These are phyloP conservation scores for Sabuloglossum arenarium DNA, from an alignment of 495 filamentous ascomycete genomes.

Conservation along the genomic window DNA sequence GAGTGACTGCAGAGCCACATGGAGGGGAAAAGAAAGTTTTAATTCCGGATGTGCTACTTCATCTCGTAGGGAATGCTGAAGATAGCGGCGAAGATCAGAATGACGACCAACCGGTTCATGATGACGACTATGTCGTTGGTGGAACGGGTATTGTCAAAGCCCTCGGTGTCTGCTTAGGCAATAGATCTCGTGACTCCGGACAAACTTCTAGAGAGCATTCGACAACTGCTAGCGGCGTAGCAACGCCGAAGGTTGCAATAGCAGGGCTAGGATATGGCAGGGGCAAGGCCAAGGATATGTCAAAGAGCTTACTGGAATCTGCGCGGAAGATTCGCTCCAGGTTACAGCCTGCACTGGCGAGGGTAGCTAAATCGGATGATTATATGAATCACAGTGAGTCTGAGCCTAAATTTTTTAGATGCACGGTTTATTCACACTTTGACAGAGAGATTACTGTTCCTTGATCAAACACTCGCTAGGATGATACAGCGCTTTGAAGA, in stretches of 20 bases:
- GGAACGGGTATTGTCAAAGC: slow-evolving; percentile 92
- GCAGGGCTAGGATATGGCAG: slow-evolving; percentile 23
- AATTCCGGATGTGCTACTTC: slow-evolving; percentile 32
- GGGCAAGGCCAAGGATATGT: slow-evolving; percentile 75
- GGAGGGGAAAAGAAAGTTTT: slow-evolving; percentile 19
- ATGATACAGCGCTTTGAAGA: slow-evolving; percentile 93
- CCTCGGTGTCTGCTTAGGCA: slow-evolving; percentile 70
- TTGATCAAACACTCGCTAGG: slow-evolving; percentile 68
- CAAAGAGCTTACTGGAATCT: slow-evolving; percentile 63
- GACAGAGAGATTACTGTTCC: slow-evolving; percentile 62
- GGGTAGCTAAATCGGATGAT: slow-evolving; percentile 45
- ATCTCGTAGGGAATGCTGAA: slow-evolving; percentile 35
- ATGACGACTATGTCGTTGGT: slow-evolving; percentile 88
- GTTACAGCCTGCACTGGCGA: slow-evolving; percentile 65
- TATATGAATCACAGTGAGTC: slow-evolving; percentile 59
- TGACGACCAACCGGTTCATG: slow-evolving; percentile 31
- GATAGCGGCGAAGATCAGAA: slow-evolving; percentile 32
- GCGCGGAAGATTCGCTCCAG: slow-evolving; percentile 72
- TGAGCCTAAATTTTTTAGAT: background rate
- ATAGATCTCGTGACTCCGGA: slow-evolving; percentile 37
- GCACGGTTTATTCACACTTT: background rate
- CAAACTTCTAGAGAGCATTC: slow-evolving; percentile 21
- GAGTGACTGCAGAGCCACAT: slow-evolving; percentile 7
- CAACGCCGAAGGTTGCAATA: slow-evolving; percentile 29
- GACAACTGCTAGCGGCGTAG: slow-evolving; percentile 27